A percentile compares a stretch with the other conserved stretches of the same genome.
Evolutionary conservation across 208 protist genomes (phyloP).

Genomic region (Trypanosoma mega): DNA sequence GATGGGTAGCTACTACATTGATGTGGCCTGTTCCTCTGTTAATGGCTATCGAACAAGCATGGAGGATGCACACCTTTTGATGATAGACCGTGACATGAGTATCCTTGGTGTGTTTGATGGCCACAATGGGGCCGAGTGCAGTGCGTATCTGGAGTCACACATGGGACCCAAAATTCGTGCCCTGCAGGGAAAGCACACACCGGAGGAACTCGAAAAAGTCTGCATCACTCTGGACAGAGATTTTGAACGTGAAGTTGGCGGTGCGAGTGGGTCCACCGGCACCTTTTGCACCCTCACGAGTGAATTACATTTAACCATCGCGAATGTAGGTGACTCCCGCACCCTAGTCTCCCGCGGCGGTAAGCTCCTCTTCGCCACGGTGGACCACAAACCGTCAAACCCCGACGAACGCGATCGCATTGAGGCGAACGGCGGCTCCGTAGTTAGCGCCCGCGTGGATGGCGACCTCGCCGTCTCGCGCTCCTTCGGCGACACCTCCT

Average conservation of each 20-base stretch:
- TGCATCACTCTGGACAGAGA: slow-evolving; percentile 74
- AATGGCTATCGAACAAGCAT: slow-evolving; percentile 87
- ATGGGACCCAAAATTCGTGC: slow-evolving; percentile 52
- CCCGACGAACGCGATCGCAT: slow-evolving; percentile 81
- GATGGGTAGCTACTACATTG: slow-evolving; percentile 57
- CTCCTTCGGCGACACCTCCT: slow-evolving; percentile 91
- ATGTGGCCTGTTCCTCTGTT: slow-evolving; percentile 50
- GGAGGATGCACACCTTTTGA: slow-evolving; percentile 87
- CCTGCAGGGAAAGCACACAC: slow-evolving; percentile 49
- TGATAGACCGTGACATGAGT: slow-evolving; percentile 34
- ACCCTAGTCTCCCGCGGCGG: slow-evolving; percentile 69
- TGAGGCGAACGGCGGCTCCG: slow-evolving; percentile 79
- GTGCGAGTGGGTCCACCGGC: slow-evolving; percentile 65
- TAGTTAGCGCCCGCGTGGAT: slow-evolving; percentile 87
- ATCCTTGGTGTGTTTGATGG: slow-evolving; percentile 92
- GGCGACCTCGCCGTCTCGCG: slow-evolving; percentile 93
- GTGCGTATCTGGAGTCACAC: slow-evolving; percentile 65
- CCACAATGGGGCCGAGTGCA: slow-evolving; percentile 83
- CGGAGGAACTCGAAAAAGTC: slow-evolving; percentile 63
- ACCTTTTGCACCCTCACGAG: slow-evolving; percentile 76
- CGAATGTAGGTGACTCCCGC: slow-evolving; percentile 92
- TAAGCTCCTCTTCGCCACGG: slow-evolving; percentile 68
- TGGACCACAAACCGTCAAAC: slow-evolving; percentile 91
- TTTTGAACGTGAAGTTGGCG: slow-evolving; percentile 61
- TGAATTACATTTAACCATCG: slow-evolving; percentile 56